Conservation (phyloP, 2,329 filamentous ascomycete genomes). For the Fusarium globosum region DNA sequence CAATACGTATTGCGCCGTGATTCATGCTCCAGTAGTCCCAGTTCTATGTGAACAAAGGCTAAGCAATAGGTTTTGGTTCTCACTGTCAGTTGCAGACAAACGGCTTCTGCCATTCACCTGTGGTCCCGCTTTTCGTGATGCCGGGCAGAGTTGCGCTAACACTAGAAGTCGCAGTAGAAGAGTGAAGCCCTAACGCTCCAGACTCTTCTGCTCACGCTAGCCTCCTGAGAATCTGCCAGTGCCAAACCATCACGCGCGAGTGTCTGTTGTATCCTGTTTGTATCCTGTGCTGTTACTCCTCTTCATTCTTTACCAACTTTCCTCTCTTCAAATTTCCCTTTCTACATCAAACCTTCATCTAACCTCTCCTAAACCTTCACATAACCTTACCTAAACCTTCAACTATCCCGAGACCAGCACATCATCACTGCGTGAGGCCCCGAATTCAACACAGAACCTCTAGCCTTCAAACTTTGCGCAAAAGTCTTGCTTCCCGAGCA, state of each 20-base stretch:
- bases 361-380: no score
- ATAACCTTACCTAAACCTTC: neutral
- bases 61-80: neutral
- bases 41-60: neutral
- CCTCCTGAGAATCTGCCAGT: neutral
- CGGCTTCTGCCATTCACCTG: neutral
- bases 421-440: accelerated
- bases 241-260: neutral
- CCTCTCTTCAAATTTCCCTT: neutral
- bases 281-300: no score
- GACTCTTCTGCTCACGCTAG: no score
- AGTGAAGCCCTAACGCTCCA: neutral
- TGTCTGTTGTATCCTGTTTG: neutral
- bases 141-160: neutral
- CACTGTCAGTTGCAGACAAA: neutral
- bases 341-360: no score
- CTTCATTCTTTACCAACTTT: accelerated
- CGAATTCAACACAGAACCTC: neutral
- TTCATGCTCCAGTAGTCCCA: no score
- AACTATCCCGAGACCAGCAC: neutral
- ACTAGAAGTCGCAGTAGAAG: neutral
- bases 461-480: neutral
- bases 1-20: neutral
- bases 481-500: neutral
- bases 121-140: neutral